Percentiles rank a stretch among this genome's conserved stretches.
phyloP scores from a whole-genome alignment of 805 yeast species.

The Wickerhamomyces rabaulensis region DNA sequence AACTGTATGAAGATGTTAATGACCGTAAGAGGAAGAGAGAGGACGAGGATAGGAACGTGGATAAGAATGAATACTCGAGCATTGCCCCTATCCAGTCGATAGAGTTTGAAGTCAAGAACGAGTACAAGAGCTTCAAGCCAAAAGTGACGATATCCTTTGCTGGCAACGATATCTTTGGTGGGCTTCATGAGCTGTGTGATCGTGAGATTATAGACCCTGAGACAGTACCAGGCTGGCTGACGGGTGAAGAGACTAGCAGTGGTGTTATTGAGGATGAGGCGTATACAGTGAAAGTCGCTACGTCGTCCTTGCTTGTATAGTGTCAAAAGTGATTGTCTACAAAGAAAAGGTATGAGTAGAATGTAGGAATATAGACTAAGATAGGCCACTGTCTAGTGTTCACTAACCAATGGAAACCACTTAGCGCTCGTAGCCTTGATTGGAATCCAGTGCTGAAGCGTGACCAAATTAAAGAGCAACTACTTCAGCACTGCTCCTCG shows the following conservation, averaged over 20 bases:
- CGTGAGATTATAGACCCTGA: constrained; percentile 44
- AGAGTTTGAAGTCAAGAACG: constrained; percentile 38
- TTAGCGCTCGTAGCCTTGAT: too few relatives aligned
- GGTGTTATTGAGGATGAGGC: constrained; percentile 39
- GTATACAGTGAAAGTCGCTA: neutral
- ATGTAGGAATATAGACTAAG: too few relatives aligned
- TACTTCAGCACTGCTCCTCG: too few relatives aligned
- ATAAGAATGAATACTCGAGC: constrained; percentile 40
- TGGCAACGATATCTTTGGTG: constrained; percentile 76
- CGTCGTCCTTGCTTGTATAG: neutral
- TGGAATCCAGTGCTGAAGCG: too few relatives aligned
- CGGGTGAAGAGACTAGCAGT: constrained; percentile 65
- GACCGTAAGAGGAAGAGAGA: constrained; percentile 18
- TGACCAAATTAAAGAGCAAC: too few relatives aligned
- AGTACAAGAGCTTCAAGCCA: constrained; percentile 17
- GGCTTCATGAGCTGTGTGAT: constrained; percentile 63
- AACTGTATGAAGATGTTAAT: constrained; percentile 33
- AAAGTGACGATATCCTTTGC: constrained; percentile 30
- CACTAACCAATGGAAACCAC: too few relatives aligned
- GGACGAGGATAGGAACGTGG: constrained; percentile 8
- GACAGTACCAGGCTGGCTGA: constrained; percentile 68
- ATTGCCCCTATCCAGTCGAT: constrained; percentile 54
- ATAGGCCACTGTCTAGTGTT: too few relatives aligned
- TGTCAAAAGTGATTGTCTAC: too few relatives aligned
- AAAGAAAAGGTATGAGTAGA: too few relatives aligned